These are phyloP conservation scores for Fonsecaea multimorphosa DNA, from an alignment of 2,329 filamentous ascomycete species.

Conservation along the genomic window DNA sequence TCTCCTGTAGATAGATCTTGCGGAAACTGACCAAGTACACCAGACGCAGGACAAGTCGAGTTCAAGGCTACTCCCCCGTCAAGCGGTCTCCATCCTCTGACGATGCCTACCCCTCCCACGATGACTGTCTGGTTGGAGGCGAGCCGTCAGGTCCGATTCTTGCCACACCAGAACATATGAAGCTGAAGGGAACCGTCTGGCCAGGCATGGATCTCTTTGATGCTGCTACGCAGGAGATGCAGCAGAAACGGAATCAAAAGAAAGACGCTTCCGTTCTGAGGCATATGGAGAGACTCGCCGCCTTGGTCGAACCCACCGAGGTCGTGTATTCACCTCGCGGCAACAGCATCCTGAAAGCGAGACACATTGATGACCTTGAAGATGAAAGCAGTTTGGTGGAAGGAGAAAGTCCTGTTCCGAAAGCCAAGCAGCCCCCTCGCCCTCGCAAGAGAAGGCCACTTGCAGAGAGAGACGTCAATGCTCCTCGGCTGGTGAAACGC, in stretches of 20 bases:
- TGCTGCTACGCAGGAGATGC: conserved; percentile 57
- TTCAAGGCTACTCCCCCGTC: conserved; percentile 19
- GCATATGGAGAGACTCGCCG: conserved; percentile 55
- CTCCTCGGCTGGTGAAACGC: conserved; percentile 41
- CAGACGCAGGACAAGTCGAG: conserved; percentile 24
- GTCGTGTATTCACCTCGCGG: conserved; percentile 55
- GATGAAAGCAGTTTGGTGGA: conserved; percentile 55
- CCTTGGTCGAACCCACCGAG: conserved; percentile 54
- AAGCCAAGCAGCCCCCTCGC: conserved; percentile 43
- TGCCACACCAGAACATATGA: conserved; percentile 43
- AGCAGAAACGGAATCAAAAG: conserved; percentile 58
- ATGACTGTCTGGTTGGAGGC: conserved; percentile 20
- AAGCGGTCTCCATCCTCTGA: conserved; percentile 12
- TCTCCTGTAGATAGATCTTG: not conserved
- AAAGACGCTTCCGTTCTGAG: conserved; percentile 55
- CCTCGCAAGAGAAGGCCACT: conserved; percentile 45
- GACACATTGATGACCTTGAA: conserved; percentile 56
- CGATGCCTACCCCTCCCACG: conserved; percentile 11
- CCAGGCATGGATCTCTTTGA: conserved; percentile 61
- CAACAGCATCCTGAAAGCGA: conserved; percentile 48
- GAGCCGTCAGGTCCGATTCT: conserved; percentile 18
- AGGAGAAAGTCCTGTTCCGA: conserved; percentile 50
- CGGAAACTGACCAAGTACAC: conserved; percentile 6
- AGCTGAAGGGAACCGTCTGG: conserved; percentile 56
- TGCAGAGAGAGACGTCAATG: conserved; percentile 45